Base-by-base conservation (phyloP, 495 filamentous ascomycete species). In the Aspergillus hancockii region DNA sequence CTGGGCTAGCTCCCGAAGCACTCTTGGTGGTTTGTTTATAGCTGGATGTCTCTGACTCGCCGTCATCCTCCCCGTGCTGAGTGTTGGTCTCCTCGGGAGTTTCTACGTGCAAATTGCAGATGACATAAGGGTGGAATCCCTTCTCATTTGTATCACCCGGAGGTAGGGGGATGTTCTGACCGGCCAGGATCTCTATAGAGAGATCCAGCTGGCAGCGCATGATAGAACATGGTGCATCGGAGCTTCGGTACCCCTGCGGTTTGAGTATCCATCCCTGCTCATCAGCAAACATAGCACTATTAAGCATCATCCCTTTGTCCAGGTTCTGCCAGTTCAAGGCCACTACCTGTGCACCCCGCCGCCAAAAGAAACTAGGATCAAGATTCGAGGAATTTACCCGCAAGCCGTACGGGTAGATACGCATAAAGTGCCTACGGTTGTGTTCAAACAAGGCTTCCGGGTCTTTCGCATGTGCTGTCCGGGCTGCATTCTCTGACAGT, bases 291-390 rank as follows among this genome's bases (percentile, higher is more conserved):
- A 97, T 93, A 57, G 84, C 93, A 65, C 92, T 85, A 66, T 97
- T 97, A 1, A 97, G 82, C 93, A 97, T 97, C 89, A 91, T 95
- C 13, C 91, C 93, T 57, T 88, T 86, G 66, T 97, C 93, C 66
- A 86, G 85, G 55, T 86, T 88, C 65, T 98, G 93, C 93, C 93
- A 98, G 72, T 97, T 98, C 41, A 97, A 79, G 2, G 93, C 93
- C 0, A 95, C 91, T 46, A 97, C 87, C 74, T 98, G 93, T 4
- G 94, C 89, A 10, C 93, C 93, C 59, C 90, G 87, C 3, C 90
- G 79, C 93, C 93, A 97, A 77, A 91, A 93, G 32, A 85, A 76
- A 1, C 83, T 80, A 0, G 93, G 92, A 63, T 97, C 90, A 10
- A 91, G 81, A 65, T 97, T 98, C 0, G 91, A 91, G 4, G 91